phyloP scores from a whole-genome alignment of 2,329 filamentous ascomycete genomes.

The Aspergillus carbonarius region DNA sequence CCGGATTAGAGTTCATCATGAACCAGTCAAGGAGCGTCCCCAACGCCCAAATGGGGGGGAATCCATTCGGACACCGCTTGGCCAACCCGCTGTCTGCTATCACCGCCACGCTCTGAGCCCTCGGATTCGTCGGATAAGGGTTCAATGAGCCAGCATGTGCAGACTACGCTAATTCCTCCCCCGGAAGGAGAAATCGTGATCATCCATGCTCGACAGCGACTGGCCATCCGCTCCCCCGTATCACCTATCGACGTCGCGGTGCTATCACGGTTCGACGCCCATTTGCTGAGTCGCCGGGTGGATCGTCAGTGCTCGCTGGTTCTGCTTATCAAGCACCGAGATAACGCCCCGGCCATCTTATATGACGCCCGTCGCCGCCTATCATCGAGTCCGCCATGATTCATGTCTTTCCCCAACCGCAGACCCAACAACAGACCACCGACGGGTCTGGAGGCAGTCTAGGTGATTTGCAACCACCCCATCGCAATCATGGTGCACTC shows the following conservation, averaged over 20 bases:
- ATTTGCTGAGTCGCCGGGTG: not conserved
- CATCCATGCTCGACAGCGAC: not conserved
- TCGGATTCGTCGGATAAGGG: constrained; percentile 8
- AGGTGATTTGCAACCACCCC: not conserved
- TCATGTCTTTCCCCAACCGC: not conserved
- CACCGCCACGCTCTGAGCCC: not conserved
- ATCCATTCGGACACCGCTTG: not conserved
- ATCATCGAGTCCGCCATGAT: not conserved
- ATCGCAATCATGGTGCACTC: not conserved
- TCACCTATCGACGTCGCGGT: not conserved
- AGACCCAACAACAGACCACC: not conserved
- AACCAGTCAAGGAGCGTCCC: not conserved
- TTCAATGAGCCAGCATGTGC: not conserved
- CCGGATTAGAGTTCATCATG: not conserved
- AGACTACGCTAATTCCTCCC: not conserved
- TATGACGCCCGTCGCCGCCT: not conserved
- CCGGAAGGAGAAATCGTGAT: not conserved
- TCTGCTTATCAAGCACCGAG: constrained; percentile 6
- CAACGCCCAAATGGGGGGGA: not conserved
- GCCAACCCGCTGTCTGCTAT: not conserved
- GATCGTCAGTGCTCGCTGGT: not conserved
- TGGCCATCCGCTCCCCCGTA: not conserved
- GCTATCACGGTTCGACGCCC: not conserved
- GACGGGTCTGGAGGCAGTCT: not conserved
- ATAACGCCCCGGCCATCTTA: constrained; percentile 2